Evolutionary conservation across 2,329 filamentous ascomycete species (phyloP), one percentile per base, ranked within the genome.

Genomic region (Fusarium pseudonygamai): DNA sequence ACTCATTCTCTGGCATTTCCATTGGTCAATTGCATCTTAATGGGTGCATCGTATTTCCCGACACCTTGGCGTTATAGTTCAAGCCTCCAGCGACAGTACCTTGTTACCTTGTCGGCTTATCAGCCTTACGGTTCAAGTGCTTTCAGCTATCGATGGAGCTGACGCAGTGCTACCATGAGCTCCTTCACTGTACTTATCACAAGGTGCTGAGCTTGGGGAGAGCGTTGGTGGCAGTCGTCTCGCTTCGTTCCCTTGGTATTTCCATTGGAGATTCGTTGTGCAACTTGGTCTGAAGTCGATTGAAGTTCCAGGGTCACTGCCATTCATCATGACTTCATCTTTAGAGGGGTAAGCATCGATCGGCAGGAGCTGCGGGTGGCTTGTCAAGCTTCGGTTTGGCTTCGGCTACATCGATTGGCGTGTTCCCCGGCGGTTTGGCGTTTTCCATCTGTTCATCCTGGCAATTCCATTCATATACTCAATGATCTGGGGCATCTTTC

Each of bases 1-100:
- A 39, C 9, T 45, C 43, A 22, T 43, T 30, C 45, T 11, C 13
- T 22, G 2, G 1, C 8, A 8, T 5, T 7, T 8, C 8, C 5
- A 36, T 50, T 67, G 40, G 37, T 5, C n/a, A 47, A 11, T 20
- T 14, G 5, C 10, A 10, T 15, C 3, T n/a, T 12, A 12, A 40
- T 47, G 64, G 60, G 18, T 64, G 60, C 52, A 65, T 67, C 64
- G 64, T 67, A 65, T 67, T 65, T 34, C 10, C 37, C 39, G 46
- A 36, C 60, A 52, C 64, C 60, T 52, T 46, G 64, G 60, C 60
- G 64, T 52, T 65, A 42, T n/a, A 43, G 32, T 52, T 67, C 14
- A n/a, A 56, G 43, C 26, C 36, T 28, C 6, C 22, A 4, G 8
- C 42, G 12, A 10, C 22, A 36, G 14, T 11, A 1, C 14, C 9